Evolutionary conservation across 208 protist genomes (phyloP), one percentile per base, ranked within the genome.

Genomic region (Leishmania tarentolae): DNA sequence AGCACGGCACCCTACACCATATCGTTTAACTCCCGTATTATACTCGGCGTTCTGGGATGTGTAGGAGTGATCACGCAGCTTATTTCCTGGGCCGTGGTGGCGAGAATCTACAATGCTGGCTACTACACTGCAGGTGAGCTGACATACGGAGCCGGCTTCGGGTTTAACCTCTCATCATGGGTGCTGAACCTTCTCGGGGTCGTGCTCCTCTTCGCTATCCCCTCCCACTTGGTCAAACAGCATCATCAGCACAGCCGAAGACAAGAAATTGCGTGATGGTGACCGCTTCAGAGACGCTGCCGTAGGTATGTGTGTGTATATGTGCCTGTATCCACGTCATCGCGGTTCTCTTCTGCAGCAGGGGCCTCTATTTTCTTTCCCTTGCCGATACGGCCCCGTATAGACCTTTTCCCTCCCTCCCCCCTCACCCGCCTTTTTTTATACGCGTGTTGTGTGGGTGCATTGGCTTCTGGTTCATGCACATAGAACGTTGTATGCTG

Each of bases 91-190:
- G 83, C 83, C 28, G 57, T 82, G 57, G 81, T 95, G 37, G 90
- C 85, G 2, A 57, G 76, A 31, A 87, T 95, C 42, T 88, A 89
- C 63, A 68, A 63, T 15, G 65, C 76, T 0, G 72, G 75, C 46
- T 83, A 83, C 76, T 91, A 88, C 79, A 56, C 56, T 8, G 7
- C 52, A 15, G 28, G 9, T 7, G n/a, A 40, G 21, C n/a, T 87
- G 35, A 65, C 76, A 52, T 95, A 92, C 83, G 92, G 92, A 50
- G 89, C 90, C 19, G 92, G 87, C 65, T 95, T 95, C 56, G 92
- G 90, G 31, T 76, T 95, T 24, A 86, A 76, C 66, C 11, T 95
- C 56, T 88, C 92, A 8, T 73, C 88, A 44, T 95, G 92, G 92
- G 37, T 88, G 19, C 7, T 93, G 31, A 82, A 89, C 66, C 1